Conservation (phyloP, 805 yeast genomes). For the Saturnispora sekii region DNA sequence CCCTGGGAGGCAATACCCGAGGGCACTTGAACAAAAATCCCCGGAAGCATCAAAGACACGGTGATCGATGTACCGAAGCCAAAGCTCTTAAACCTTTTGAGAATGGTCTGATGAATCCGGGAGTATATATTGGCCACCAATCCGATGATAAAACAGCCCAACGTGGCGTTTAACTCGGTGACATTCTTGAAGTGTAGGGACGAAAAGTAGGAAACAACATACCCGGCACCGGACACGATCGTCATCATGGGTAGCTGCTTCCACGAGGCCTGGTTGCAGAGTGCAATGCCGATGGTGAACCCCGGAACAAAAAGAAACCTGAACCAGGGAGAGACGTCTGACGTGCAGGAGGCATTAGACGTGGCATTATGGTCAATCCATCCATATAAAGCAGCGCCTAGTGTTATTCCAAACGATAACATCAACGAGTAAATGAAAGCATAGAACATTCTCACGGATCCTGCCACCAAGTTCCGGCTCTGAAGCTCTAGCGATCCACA, state of each 20-base stretch:
- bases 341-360: constrained; percentile 47
- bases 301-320: constrained; percentile 71
- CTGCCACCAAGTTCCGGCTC: constrained; percentile 83
- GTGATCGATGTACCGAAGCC: constrained; percentile 43
- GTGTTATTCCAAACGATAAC: constrained; percentile 86
- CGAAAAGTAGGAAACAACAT: constrained; percentile 49
- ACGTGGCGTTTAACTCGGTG: constrained; percentile 79
- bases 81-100: constrained; percentile 14
- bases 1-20: constrained; percentile 91
- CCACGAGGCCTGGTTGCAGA: constrained; percentile 77
- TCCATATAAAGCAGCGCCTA: constrained; percentile 90
- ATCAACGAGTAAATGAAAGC: constrained; percentile 89
- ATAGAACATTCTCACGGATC: constrained; percentile 92
- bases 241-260: constrained; percentile 83
- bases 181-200: constrained; percentile 51
- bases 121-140: constrained; percentile 82
- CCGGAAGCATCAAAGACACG: constrained; percentile 92
- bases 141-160: constrained; percentile 89
- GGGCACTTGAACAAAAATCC: constrained; percentile 90
- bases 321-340: constrained; percentile 45
- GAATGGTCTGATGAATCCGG: constrained; percentile 64
- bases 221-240: constrained; percentile 66
- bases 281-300: constrained; percentile 48
- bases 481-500: constrained; percentile 91
- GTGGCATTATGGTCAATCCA: constrained; percentile 84